Evolutionary conservation across 805 yeast genomes (phyloP).

Genomic region (Sugiyamaella chiloensis): DNA sequence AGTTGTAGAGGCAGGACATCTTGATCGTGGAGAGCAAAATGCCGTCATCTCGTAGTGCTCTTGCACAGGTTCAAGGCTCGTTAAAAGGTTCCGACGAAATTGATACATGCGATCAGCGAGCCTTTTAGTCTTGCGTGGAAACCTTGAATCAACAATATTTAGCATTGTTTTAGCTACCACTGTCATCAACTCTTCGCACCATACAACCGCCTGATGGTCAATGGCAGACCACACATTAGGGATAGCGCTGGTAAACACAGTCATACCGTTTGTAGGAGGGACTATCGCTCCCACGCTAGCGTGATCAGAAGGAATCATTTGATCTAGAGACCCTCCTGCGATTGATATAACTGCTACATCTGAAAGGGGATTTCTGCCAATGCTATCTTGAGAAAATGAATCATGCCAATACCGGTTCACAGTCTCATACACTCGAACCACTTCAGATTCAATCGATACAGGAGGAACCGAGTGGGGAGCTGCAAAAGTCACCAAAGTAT

Average conservation of each 20-base stretch:
- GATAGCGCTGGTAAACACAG: constrained; percentile 79
- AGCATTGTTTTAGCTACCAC: constrained; percentile 57
- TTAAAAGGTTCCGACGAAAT: constrained; percentile 44
- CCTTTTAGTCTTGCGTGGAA: constrained; percentile 46
- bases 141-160: constrained; percentile 51
- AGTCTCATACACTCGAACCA: constrained; percentile 67
- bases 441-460: constrained; percentile 87
- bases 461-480: constrained; percentile 94
- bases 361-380: constrained; percentile 47
- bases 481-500: constrained; percentile 79
- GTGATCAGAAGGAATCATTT: constrained; percentile 85
- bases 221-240: constrained; percentile 92
- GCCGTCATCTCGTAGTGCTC: background rate
- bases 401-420: constrained; percentile 78
- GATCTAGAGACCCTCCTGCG: constrained; percentile 83
- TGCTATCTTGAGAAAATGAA: constrained; percentile 41
- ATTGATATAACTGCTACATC: constrained; percentile 75
- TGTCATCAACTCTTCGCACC: constrained; percentile 87
- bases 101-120: constrained; percentile 56
- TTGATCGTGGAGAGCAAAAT: background rate
- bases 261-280: constrained; percentile 74
- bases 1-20: constrained; percentile 5
- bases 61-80: constrained; percentile 27
- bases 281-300: constrained; percentile 68
- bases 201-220: constrained; percentile 91